phyloP scores from a whole-genome alignment of 2,329 filamentous ascomycete species.

The Penicillium frequentans region DNA sequence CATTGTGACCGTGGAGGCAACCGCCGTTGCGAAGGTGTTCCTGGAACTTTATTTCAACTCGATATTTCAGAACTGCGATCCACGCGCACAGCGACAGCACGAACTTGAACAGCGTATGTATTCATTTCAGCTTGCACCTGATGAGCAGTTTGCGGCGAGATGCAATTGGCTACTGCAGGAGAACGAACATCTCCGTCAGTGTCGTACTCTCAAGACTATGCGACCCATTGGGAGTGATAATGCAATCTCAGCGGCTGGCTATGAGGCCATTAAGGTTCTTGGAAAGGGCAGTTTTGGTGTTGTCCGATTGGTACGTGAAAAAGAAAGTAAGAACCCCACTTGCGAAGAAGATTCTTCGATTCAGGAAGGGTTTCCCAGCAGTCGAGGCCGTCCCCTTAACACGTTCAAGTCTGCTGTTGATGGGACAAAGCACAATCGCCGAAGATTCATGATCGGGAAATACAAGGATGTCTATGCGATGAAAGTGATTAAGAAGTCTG shows the following conservation, averaged over 20 bases:
- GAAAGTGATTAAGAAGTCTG: slow-evolving; percentile 94
- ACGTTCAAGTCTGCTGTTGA: slow-evolving; percentile 15
- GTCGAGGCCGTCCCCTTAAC: slow-evolving; percentile 3
- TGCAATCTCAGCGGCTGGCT: slow-evolving; percentile 61
- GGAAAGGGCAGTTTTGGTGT: slow-evolving; percentile 95
- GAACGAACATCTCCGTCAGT: slow-evolving; percentile 71
- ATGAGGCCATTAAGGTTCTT: slow-evolving; percentile 76
- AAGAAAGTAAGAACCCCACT: slow-evolving; percentile 1
- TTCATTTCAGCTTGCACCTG: slow-evolving; percentile 54
- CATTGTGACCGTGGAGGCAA: slow-evolving; percentile 69
- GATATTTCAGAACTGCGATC: slow-evolving; percentile 58
- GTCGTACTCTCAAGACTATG: slow-evolving; percentile 67
- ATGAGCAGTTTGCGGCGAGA: slow-evolving; percentile 56
- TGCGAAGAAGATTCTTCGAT: slow-evolving; percentile 10
- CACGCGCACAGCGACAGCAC: slow-evolving; percentile 61
- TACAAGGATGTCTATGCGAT: slow-evolving; percentile 77
- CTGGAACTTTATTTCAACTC: slow-evolving; percentile 82
- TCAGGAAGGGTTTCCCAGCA: neutral
- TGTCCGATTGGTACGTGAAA: slow-evolving; percentile 76
- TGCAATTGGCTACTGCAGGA: slow-evolving; percentile 66
- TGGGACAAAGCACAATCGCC: slow-evolving; percentile 25
- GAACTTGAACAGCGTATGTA: slow-evolving; percentile 66
- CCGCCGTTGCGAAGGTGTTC: slow-evolving; percentile 78
- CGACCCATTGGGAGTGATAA: slow-evolving; percentile 45
- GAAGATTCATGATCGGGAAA: slow-evolving; percentile 30